Evolutionary conservation across 495 filamentous ascomycete species (phyloP).

Genomic region (Penicillium waksmanii): DNA sequence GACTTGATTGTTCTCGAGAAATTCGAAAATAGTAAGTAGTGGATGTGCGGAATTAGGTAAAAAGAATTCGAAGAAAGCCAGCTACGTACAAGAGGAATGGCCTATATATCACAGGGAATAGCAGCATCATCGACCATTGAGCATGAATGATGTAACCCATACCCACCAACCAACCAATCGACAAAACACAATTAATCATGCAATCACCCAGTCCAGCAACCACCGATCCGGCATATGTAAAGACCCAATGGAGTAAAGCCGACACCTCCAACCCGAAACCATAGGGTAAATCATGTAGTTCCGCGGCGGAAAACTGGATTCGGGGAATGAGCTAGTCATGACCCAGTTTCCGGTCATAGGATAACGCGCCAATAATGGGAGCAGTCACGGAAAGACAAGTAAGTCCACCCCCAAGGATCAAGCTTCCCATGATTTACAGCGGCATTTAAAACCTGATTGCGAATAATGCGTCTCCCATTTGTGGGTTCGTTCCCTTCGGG

Average conservation of each 20-base stretch:
- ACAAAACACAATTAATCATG: neutral
- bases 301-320: conserved; percentile 2
- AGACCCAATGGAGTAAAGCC: neutral
- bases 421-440: neutral
- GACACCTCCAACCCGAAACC: neutral
- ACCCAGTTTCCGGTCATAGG: conserved; percentile 13
- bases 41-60: no score
- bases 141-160: neutral
- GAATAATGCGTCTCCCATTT: conserved; percentile 1
- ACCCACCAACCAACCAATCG: neutral
- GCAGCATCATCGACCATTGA: neutral
- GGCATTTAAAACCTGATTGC: neutral
- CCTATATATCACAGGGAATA: neutral
- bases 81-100: neutral
- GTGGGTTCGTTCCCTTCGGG: conserved; percentile 8
- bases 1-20: neutral
- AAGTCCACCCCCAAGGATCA: neutral
- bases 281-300: neutral
- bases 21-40: neutral
- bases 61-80: neutral
- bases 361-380: neutral
- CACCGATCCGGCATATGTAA: neutral
- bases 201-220: neutral
- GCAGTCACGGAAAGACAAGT: neutral
- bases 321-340: conserved; percentile 7